phyloP scores from a whole-genome alignment of 805 yeast species.

The Kuraishia molischiana region DNA sequence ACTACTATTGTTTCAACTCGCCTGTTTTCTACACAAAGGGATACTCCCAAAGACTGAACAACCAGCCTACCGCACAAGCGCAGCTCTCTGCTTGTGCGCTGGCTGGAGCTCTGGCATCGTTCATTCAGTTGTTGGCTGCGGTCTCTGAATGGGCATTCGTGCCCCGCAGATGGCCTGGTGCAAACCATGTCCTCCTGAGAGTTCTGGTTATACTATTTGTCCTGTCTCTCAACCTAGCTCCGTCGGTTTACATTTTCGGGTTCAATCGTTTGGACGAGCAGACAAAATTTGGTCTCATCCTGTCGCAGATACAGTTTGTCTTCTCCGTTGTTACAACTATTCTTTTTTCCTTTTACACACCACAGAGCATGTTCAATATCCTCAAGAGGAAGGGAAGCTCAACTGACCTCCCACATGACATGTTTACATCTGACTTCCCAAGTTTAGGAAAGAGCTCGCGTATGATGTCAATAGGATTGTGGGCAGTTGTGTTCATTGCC shows the following conservation, averaged over 20 bases:
- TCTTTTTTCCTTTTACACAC: constrained; percentile 27
- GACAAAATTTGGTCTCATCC: constrained; percentile 22
- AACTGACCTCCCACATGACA: constrained; percentile 23
- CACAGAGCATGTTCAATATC: constrained; percentile 6
- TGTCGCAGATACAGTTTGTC: constrained; percentile 31
- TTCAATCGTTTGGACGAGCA: constrained; percentile 25
- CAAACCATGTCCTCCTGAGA: constrained; percentile 25
- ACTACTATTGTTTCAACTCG: constrained; percentile 38
- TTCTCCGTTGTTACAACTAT: constrained; percentile 30
- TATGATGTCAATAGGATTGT: constrained; percentile 31
- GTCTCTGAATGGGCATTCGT: constrained; percentile 34
- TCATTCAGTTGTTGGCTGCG: constrained; percentile 29
- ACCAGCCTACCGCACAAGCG: constrained; percentile 34
- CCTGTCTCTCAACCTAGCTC: constrained; percentile 25
- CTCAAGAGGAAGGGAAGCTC: constrained; percentile 9
- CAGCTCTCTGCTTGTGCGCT: constrained; percentile 32
- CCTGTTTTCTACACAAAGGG: constrained; percentile 36
- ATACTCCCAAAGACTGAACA: constrained; percentile 28
- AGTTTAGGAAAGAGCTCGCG: constrained; percentile 25
- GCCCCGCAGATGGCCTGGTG: constrained; percentile 39
- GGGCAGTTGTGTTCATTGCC: constrained; percentile 37
- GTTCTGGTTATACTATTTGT: constrained; percentile 21
- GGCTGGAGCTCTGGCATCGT: constrained; percentile 34
- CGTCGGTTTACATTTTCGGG: constrained; percentile 30
- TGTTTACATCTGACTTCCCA: constrained; percentile 35